Percentiles rank a stretch among this genome's conserved stretches.
phyloP scores from a whole-genome alignment of 2,329 filamentous ascomycete genomes.

The Beauveria sp. region DNA sequence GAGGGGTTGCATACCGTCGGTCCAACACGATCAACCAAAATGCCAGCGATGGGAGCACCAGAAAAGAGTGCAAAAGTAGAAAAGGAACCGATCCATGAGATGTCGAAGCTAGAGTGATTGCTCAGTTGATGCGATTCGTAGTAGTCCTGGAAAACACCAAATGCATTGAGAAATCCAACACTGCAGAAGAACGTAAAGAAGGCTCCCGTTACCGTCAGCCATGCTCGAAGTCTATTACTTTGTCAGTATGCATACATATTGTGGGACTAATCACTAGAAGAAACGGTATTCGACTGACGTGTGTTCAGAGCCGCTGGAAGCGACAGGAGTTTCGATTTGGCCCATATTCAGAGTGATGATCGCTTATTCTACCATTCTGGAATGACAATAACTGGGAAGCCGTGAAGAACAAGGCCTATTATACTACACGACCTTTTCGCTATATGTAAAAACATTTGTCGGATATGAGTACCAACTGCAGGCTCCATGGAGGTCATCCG shows the following conservation, averaged over 20 bases:
- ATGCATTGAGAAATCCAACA: conserved; percentile 25
- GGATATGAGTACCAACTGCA: neutral
- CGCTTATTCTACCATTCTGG: neutral
- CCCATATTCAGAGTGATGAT: neutral
- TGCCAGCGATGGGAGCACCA: conserved; percentile 28
- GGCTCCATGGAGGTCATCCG: neutral
- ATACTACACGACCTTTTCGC: neutral
- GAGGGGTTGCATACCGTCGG: conserved; percentile 22
- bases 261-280: neutral
- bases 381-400: neutral
- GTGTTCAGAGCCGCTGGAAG: neutral
- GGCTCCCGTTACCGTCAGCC: neutral
- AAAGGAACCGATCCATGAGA: conserved; percentile 28
- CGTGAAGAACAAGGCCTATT: neutral
- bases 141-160: conserved; percentile 25
- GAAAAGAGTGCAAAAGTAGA: conserved; percentile 29
- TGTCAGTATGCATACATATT: neutral
- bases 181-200: conserved; percentile 14
- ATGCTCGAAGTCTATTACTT: neutral
- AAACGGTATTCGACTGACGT: neutral
- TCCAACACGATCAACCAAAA: conserved; percentile 28
- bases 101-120: conserved; percentile 21
- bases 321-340: neutral
- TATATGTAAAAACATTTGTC: neutral
- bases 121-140: conserved; percentile 22